phyloP scores from a whole-genome alignment of 257 asterid genomes.

The Eucommia ulmoides region DNA sequence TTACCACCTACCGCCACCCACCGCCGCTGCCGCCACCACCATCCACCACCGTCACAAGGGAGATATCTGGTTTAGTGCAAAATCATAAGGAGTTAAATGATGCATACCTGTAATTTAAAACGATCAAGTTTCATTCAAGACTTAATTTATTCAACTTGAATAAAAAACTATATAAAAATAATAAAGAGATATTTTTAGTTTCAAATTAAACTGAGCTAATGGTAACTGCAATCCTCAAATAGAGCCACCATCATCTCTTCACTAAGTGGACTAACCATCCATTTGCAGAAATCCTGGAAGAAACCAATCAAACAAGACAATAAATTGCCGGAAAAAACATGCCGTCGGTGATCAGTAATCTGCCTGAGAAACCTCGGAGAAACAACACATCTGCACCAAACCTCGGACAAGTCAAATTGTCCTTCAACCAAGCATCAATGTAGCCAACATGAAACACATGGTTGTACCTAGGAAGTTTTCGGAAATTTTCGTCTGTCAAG shows the following conservation, averaged over 20 bases:
- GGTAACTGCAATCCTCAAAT: not conserved
- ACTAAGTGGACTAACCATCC: conserved; percentile 2
- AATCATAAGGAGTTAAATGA: too few relatives aligned
- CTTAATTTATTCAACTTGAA: too few relatives aligned
- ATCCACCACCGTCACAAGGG: too few relatives aligned
- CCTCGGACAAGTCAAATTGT: conserved; percentile 7
- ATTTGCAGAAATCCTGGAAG: conserved; percentile 3
- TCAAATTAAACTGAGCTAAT: too few relatives aligned
- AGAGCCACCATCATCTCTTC: conserved; percentile 6
- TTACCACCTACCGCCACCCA: too few relatives aligned
- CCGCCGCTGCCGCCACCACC: too few relatives aligned
- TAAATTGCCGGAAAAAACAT: not conserved
- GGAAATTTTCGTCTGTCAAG: not conserved
- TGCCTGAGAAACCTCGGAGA: too few relatives aligned
- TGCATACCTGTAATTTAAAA: too few relatives aligned
- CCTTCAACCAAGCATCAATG: conserved; percentile 11
- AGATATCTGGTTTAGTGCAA: too few relatives aligned
- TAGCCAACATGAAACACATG: conserved; percentile 8
- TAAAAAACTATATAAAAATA: too few relatives aligned
- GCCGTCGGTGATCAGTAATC: not conserved
- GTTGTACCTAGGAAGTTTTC: conserved; percentile 1
- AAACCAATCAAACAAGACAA: not conserved
- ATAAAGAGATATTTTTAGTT: too few relatives aligned
- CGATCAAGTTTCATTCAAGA: too few relatives aligned
- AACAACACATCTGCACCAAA: conserved; percentile 6